These are phyloP conservation scores for Plasmodium reichenowi DNA, from an alignment of 169 alveolate genomes.

Conservation along the genomic window DNA sequence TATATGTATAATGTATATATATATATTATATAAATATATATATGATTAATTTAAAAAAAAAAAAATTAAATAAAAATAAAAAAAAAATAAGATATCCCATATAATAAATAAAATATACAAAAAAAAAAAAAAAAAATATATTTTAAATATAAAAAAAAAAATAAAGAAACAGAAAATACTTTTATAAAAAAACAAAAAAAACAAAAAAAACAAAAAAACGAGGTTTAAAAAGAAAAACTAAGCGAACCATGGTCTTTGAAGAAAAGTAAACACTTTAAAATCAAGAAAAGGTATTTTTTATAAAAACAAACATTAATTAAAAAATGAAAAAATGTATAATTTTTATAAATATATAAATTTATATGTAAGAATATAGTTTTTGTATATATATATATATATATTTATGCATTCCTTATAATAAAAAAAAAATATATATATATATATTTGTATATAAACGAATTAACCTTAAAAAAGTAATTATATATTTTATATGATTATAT, in stretches of 20 bases:
- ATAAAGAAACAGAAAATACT: background rate
- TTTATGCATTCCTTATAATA: background rate
- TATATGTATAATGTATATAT: no score
- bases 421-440: no score
- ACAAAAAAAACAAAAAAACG: background rate
- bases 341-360: slow-evolving; percentile 9
- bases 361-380: slow-evolving; percentile 3
- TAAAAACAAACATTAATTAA: background rate
- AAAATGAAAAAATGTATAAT: slow-evolving; percentile 1
- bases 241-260: slow-evolving; percentile 75
- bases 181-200: background rate
- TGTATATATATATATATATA: slow-evolving; percentile 2
- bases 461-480: no score
- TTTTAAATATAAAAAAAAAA: background rate
- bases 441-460: no score
- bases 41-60: slow-evolving; percentile 6
- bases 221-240: slow-evolving; percentile 12
- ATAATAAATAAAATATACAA: background rate
- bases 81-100: background rate
- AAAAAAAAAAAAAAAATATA: slow-evolving; percentile 15
- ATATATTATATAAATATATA: background rate
- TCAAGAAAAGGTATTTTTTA: slow-evolving; percentile 37
- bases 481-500: no score
- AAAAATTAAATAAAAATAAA: slow-evolving; percentile 15
- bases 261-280: slow-evolving; percentile 55